Evolutionary conservation across 441 rosid genomes (phyloP), one percentile per base, ranked within the genome.

Genomic region (Arabidopsis hybrid): DNA sequence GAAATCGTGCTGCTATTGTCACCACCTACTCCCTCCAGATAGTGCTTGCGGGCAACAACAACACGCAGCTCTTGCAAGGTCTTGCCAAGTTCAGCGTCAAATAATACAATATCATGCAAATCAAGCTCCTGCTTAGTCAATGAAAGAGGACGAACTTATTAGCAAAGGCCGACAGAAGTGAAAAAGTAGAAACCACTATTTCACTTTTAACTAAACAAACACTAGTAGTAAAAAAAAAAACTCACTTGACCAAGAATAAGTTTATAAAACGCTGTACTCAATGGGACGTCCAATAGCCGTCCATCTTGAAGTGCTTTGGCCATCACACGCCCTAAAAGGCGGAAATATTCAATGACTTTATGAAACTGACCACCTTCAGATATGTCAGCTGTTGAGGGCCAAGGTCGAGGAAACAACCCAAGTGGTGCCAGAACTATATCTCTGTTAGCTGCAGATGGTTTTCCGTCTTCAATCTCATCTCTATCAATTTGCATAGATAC

Each of bases 281-380:
- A 72, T 45, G 98, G 92, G 65, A 96, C 78, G 75, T 96, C 99
- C 83, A 96, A 76, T 68, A 96, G 93, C 60, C 99, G 86, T 55
- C 99, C 99, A 82, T 96, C 99, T 83, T 96, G 99, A 84, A 96
- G 97, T 75, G 99, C 99, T 85, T 96, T 96, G 40, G 99, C 99
- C 95, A 91, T 89, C 70, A 91, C 95, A 72, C 98, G 99, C 63
- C 99, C 99, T 83, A 92, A 82, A 77, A 96, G 81, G 61, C 96
- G 91, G 81, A 96, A 96, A 79, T 96, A 86, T 71, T 96, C 99
- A 52, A 83, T 59, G 13, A 83, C 98, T 84, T 89, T 94, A 67
- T 73, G 78, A 29, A 96, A 83, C 70, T 82, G 90, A 78, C 88
- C 88, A 61, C 91, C 91, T 82, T 89, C 99, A 51, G 99, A 85